phyloP scores from a whole-genome alignment of 2,329 filamentous ascomycete species.

The Plenodomus biglobosus region DNA sequence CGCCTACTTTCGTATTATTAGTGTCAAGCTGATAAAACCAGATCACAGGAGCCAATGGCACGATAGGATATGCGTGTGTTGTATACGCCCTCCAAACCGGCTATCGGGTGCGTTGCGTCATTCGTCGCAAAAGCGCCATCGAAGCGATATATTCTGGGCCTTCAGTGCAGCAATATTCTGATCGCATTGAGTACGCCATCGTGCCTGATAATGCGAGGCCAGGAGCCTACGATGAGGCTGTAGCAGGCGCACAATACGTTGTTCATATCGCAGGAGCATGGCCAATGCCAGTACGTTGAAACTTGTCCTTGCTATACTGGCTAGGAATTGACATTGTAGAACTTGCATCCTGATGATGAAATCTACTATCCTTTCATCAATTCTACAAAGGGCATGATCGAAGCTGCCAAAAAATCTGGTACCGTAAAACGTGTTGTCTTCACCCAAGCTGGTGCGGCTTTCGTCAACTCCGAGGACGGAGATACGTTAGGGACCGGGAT shows the following conservation, averaged over 20 bases:
- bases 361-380: slow-evolving; percentile 39
- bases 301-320: neutral
- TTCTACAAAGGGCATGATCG: slow-evolving; percentile 33
- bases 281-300: slow-evolving; percentile 29
- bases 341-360: slow-evolving; percentile 37
- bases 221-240: slow-evolving; percentile 33
- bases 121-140: slow-evolving; percentile 33
- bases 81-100: slow-evolving; percentile 29
- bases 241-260: slow-evolving; percentile 27
- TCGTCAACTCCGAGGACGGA: slow-evolving; percentile 37
- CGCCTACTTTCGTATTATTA: neutral
- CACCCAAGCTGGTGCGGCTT: slow-evolving; percentile 38
- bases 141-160: slow-evolving; percentile 25
- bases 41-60: slow-evolving; percentile 42
- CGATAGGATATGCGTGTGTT: slow-evolving; percentile 37
- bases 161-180: slow-evolving; percentile 27
- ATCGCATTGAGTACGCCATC: slow-evolving; percentile 26
- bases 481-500: slow-evolving; percentile 34
- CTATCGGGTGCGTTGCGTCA: slow-evolving; percentile 39
- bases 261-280: slow-evolving; percentile 41
- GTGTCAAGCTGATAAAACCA: slow-evolving; percentile 9
- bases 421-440: slow-evolving; percentile 35
- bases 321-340: slow-evolving; percentile 4
- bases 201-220: slow-evolving; percentile 33
- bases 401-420: slow-evolving; percentile 25